Percentiles rank a stretch among this genome's conserved stretches.
Evolutionary conservation across 805 yeast species (phyloP).

Genomic region (Myxozyma neglecta): DNA sequence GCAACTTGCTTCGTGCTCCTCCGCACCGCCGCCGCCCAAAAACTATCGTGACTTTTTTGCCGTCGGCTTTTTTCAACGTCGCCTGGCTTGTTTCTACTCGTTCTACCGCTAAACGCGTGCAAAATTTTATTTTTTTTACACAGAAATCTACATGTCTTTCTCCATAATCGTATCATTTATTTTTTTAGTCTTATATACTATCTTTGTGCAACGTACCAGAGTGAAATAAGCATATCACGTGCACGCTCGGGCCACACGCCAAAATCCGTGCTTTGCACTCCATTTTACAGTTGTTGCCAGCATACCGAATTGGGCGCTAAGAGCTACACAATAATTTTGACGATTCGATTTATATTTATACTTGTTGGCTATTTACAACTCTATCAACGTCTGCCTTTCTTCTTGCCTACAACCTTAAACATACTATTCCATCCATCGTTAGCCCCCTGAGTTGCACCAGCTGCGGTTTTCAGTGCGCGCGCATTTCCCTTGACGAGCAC

Average conservation of each 20-base stretch:
- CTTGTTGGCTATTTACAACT: background rate
- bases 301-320: no score
- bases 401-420: constrained; percentile 68
- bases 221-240: background rate
- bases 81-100: no score
- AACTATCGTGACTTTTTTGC: constrained; percentile 6
- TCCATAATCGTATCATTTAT: no score
- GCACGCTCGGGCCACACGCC: background rate
- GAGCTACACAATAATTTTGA: no score
- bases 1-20: background rate
- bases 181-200: no score
- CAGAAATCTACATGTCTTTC: no score
- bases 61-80: background rate
- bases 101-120: no score
- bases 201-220: no score
- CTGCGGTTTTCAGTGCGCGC: constrained; percentile 13
- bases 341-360: no score
- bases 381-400: constrained; percentile 38
- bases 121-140: no score
- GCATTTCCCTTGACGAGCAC: constrained; percentile 28
- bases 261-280: background rate
- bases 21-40: constrained; percentile 9
- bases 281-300: background rate
- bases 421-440: constrained; percentile 44
- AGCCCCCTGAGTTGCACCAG: background rate